Evolutionary conservation across 306 rosid genomes (phyloP).

Genomic region (Dryas octopetala): DNA sequence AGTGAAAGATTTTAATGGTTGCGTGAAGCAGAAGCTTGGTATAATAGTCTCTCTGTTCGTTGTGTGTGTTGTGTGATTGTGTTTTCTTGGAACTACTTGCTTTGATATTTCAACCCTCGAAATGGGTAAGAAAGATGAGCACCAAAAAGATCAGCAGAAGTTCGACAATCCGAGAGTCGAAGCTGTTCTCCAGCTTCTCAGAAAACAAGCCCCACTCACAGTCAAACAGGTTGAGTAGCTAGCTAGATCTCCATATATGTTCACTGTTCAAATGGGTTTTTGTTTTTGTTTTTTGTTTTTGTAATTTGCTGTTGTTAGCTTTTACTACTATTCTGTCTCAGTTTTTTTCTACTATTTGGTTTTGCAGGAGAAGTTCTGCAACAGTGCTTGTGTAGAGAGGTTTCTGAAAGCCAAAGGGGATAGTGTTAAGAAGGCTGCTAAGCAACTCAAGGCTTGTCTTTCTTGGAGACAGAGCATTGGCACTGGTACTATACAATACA

Average conservation of each 20-base stretch:
- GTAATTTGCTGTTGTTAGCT: background rate
- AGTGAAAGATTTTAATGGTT: conserved; percentile 37
- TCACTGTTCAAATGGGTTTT: background rate
- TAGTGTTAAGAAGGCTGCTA: conserved; percentile 84
- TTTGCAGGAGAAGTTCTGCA: conserved; percentile 90
- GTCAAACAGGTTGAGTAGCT: conserved; percentile 60
- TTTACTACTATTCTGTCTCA: background rate
- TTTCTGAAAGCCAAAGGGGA: conserved; percentile 82
- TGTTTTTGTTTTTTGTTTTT: background rate
- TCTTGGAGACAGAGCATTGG: conserved; percentile 90
- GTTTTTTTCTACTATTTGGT: background rate
- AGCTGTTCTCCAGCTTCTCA: conserved; percentile 73
- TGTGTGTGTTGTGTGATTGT: conserved; percentile 3
- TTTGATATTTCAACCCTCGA: conserved; percentile 24
- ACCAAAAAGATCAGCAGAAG: conserved; percentile 8
- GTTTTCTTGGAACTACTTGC: conserved; percentile 24
- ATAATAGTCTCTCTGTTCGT: conserved; percentile 36
- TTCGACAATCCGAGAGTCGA: conserved; percentile 48
- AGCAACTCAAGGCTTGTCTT: conserved; percentile 85
- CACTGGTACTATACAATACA: conserved; percentile 46
- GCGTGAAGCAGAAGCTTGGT: conserved; percentile 86
- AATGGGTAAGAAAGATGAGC: conserved; percentile 76
- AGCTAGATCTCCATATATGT: background rate
- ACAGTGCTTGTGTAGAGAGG: conserved; percentile 73
- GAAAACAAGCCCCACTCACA: conserved; percentile 78